Conservation (phyloP, 2,329 filamentous ascomycete genomes). For the Aurifilum marmelostoma region DNA sequence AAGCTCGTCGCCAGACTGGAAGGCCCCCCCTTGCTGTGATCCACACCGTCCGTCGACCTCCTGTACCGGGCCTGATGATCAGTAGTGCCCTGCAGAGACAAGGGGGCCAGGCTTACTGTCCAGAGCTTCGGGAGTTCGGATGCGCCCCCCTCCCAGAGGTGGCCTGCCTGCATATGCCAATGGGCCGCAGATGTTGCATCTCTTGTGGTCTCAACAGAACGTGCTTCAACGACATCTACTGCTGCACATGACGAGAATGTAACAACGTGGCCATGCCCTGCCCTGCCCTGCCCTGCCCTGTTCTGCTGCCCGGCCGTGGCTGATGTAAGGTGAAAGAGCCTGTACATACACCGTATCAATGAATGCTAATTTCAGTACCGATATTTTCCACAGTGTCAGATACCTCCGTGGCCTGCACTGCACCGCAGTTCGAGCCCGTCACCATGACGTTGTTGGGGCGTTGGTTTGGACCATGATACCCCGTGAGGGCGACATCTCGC, state of each 20-base stretch:
- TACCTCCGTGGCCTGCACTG: neutral
- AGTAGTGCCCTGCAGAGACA: neutral
- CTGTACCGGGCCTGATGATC: neutral
- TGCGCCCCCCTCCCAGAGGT: neutral
- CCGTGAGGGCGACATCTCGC: constrained; percentile 9
- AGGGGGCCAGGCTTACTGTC: neutral
- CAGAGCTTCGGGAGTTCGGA: neutral
- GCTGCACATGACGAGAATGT: neutral
- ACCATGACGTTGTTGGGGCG: constrained; percentile 2
- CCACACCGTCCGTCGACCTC: neutral
- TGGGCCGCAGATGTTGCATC: neutral
- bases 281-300: neutral
- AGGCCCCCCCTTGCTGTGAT: neutral
- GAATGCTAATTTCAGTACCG: neutral
- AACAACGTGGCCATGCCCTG: neutral
- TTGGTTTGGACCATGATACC: constrained; percentile 3
- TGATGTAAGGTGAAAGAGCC: neutral
- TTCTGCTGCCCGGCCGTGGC: neutral
- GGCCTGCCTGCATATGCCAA: neutral
- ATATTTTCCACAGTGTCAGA: neutral
- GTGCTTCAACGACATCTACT: neutral
- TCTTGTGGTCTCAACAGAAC: neutral
- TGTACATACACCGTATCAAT: too few relatives aligned
- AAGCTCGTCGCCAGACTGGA: neutral
- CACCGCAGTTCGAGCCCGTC: neutral